Percentiles rank a stretch among this genome's conserved stretches.
phyloP scores from a whole-genome alignment of 2,329 filamentous ascomycete genomes.

The Pseudogymnoascus sp. region DNA sequence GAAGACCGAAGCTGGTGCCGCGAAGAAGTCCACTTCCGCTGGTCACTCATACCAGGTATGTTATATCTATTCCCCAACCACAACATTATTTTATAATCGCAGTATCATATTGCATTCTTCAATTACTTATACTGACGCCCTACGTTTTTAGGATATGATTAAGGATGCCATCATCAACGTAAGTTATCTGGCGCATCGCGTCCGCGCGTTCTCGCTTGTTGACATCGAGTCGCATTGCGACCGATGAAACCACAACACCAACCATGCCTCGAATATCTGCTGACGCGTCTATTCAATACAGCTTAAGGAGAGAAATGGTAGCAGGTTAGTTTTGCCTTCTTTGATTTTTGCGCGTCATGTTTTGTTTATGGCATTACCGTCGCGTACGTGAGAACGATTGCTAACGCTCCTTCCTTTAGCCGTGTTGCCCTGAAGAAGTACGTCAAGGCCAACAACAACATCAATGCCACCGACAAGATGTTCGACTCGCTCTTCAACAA shows the following conservation, averaged over 20 bases:
- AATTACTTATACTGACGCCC: not conserved
- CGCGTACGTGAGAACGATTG: constrained; percentile 11
- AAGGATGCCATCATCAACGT: constrained; percentile 66
- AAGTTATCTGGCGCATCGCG: constrained; percentile 50
- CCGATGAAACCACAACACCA: constrained; percentile 11
- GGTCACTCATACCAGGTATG: constrained; percentile 13
- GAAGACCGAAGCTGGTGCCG: constrained; percentile 10
- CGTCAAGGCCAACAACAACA: constrained; percentile 64
- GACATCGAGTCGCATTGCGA: constrained; percentile 12
- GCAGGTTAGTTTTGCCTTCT: constrained; percentile 49
- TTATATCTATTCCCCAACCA: not conserved
- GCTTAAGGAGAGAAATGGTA: constrained; percentile 66
- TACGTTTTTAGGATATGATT: constrained; percentile 51
- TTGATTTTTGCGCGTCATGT: constrained; percentile 9
- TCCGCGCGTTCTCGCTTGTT: constrained; percentile 19
- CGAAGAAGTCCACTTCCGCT: constrained; percentile 13
- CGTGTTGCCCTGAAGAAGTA: constrained; percentile 72
- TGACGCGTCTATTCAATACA: constrained; percentile 34
- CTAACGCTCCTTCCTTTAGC: constrained; percentile 32
- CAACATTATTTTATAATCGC: not conserved
- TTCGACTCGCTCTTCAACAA: constrained; percentile 67
- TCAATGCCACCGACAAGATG: constrained; percentile 47
- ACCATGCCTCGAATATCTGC: constrained; percentile 23
- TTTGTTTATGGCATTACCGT: constrained; percentile 8
- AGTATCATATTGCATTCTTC: not conserved